Evolutionary conservation across 768 basidiomycete genomes (phyloP), one percentile per base, ranked within the genome.

Genomic region (Kwoniella shandongensis): DNA sequence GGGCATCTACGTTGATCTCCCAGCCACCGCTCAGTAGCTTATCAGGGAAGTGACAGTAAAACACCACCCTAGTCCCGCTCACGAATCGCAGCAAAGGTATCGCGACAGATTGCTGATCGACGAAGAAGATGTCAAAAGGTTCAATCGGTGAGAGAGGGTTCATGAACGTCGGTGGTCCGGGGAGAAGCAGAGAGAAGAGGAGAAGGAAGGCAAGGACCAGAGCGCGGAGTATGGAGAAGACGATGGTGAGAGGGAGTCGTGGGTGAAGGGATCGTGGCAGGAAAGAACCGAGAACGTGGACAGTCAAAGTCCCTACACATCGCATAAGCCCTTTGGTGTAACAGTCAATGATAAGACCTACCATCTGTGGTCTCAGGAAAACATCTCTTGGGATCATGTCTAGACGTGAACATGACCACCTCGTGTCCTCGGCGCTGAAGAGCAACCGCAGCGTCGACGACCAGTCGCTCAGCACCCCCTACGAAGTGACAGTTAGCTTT

Each of bases 1-100:
- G 41, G 6, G 25, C 23, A 49, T 64, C 61, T 8, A 88, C 88
- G 60, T 84, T 23, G 49, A 72, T 46, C 47, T 69, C 69, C 74
- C 76, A 73, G 30, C 75, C 76, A 12, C 75, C 76, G 41, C 64
- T 65, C 25, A 97, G 82, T 0, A 98, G 80, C 76, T 94, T 94
- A 78, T 99, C 94, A 0, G 94, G 96, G 65, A 99, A 98, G 74
- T 98, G 96, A 65, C 91, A 94, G 74, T 99, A 98, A 77, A 97
- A 98, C 18, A 98, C 86, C 27, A 94, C 88, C 1, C 90, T 85
- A n/a, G 84, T 89, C 20, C 80, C 80, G 2, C 81, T 83, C 13
- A 89, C 68, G 57, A 79, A 67, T 2, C 89, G 83, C 0, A 99
- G 80, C 56, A 96, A 80, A 0, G 94, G 94, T 23, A 97, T 80